Evolutionary conservation across 1,284 basidiomycete species (phyloP).

Genomic region (Moesziomyces sp.): DNA sequence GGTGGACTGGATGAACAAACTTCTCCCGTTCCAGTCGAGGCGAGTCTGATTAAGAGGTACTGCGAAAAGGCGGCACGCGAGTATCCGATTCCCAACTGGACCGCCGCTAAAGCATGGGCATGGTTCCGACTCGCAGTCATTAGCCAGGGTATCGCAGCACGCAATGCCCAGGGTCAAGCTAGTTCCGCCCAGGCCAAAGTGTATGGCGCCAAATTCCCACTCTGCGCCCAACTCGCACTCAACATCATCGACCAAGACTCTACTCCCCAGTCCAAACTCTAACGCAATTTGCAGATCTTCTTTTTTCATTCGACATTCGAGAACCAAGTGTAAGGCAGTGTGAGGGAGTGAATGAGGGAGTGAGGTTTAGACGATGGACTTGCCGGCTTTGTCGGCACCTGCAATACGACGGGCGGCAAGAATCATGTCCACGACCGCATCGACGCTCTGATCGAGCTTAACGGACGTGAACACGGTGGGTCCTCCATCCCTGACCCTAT

Average conservation of each 20-base stretch:
- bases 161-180: constrained; percentile 84
- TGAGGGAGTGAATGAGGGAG: too few relatives aligned
- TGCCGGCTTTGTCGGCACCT: constrained; percentile 67
- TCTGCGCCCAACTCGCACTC: constrained; percentile 30
- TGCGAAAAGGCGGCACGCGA: constrained; percentile 74
- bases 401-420: constrained; percentile 83
- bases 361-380: constrained; percentile 1
- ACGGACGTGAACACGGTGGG: constrained; percentile 93
- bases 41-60: constrained; percentile 81
- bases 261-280: constrained; percentile 10
- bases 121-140: constrained; percentile 88
- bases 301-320: too few relatives aligned
- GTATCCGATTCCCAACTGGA: constrained; percentile 81
- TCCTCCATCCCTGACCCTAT: constrained; percentile 90
- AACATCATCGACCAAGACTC: constrained; percentile 22
- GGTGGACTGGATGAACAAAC: constrained; percentile 70
- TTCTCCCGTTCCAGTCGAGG: constrained; percentile 73
- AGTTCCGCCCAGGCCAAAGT: constrained; percentile 75
- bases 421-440: constrained; percentile 84
- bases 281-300: too few relatives aligned
- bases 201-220: constrained; percentile 55
- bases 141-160: constrained; percentile 90
- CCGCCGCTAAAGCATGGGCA: constrained; percentile 85
- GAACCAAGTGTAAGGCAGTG: too few relatives aligned
- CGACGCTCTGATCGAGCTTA: constrained; percentile 81